phyloP scores from a whole-genome alignment of 1,284 basidiomycete species.

The Leccinum angustisporum region DNA sequence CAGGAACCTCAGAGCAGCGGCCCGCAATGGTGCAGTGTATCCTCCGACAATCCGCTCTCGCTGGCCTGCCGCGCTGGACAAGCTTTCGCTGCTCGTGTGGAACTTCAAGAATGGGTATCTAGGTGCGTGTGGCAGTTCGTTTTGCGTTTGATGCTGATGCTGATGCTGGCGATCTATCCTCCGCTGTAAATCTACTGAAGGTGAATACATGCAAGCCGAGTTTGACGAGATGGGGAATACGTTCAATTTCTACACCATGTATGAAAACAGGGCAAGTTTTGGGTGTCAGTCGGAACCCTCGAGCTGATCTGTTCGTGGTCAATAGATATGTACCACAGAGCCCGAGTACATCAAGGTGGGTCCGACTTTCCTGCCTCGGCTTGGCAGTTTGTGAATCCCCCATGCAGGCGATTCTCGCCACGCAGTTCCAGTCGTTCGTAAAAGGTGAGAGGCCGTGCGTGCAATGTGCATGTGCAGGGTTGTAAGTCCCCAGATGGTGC shows the following conservation, averaged over 20 bases:
- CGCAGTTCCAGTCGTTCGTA: constrained; percentile 41
- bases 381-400: constrained; percentile 8
- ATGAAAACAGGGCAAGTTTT: constrained; percentile 33
- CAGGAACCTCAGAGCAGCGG: constrained; percentile 29
- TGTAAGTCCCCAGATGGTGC: not conserved
- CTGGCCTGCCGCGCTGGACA: constrained; percentile 35
- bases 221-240: constrained; percentile 31
- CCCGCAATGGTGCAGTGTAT: constrained; percentile 34
- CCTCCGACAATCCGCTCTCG: constrained; percentile 29
- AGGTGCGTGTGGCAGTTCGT: constrained; percentile 17
- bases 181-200: constrained; percentile 16
- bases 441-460: constrained; percentile 36
- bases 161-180: not conserved
- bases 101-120: constrained; percentile 36
- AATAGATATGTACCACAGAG: constrained; percentile 37
- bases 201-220: constrained; percentile 23
- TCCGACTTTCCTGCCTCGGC: not conserved
- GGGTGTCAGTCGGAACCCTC: not conserved
- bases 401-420: constrained; percentile 36
- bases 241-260: constrained; percentile 32
- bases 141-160: not conserved
- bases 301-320: not conserved
- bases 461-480: not conserved
- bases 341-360: constrained; percentile 43
- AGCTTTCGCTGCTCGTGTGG: constrained; percentile 26